Evolutionary conservation across 2,329 filamentous ascomycete genomes (phyloP).

Genomic region (Fusarium multiceps): DNA sequence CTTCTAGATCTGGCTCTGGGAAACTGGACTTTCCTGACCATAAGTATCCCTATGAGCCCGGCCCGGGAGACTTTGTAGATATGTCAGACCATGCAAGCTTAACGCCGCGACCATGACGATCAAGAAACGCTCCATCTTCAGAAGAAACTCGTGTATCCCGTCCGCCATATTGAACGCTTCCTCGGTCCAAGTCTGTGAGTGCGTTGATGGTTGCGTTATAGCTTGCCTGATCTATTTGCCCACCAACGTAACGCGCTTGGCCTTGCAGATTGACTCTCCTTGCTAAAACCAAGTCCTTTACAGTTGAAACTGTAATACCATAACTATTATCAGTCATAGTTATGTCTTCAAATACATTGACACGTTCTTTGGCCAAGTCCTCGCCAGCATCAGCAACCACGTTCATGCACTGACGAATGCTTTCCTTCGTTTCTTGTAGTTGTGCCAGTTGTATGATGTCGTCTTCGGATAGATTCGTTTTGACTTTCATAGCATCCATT

Average conservation of each 20-base stretch:
- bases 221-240: conserved; percentile 17
- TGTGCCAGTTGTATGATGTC: conserved; percentile 23
- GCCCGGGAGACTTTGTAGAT: not conserved
- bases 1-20: too few relatives aligned
- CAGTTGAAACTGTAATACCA: conserved; percentile 41
- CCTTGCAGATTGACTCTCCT: conserved; percentile 36
- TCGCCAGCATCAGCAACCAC: conserved; percentile 37
- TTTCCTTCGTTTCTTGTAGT: conserved; percentile 39
- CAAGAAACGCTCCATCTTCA: conserved; percentile 1
- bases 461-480: conserved; percentile 17
- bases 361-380: conserved; percentile 27
- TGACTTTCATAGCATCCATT: conserved; percentile 28
- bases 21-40: not conserved
- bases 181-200: conserved; percentile 8
- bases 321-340: conserved; percentile 40
- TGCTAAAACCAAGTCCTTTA: conserved; percentile 42
- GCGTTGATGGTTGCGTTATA: conserved; percentile 10
- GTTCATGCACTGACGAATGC: conserved; percentile 37
- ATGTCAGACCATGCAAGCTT: not conserved
- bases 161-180: conserved; percentile 3
- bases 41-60: not conserved
- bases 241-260: conserved; percentile 24
- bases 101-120: not conserved
- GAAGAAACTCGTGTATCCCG: not conserved
- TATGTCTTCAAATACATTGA: conserved; percentile 45